Percentiles rank a stretch among this genome's conserved stretches.
Evolutionary conservation across 2,329 filamentous ascomycete species (phyloP).

Genomic region (Boeremia exigua): DNA sequence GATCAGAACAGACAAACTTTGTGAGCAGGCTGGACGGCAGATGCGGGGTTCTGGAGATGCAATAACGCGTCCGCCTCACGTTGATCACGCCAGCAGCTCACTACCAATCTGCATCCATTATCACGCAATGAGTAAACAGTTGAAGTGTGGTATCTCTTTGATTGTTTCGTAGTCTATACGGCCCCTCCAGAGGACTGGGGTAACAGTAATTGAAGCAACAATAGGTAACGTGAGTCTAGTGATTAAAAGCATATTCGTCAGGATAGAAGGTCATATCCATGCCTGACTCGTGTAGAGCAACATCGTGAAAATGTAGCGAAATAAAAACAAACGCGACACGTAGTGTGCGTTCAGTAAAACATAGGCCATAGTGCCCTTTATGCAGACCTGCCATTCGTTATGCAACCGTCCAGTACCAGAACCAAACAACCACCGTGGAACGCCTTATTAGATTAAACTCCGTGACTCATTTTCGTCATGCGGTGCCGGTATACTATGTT

Average conservation of each 20-base stretch:
- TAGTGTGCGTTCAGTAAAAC: constrained; percentile 8
- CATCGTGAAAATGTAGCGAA: constrained; percentile 3
- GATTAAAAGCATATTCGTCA: constrained; percentile 18
- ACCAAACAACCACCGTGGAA: neutral
- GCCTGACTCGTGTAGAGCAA: constrained; percentile 1
- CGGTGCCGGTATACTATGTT: neutral
- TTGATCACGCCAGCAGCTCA: neutral
- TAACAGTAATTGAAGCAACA: constrained; percentile 14
- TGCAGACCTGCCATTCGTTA: constrained; percentile 12
- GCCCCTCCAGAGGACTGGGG: constrained; percentile 3
- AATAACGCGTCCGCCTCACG: neutral
- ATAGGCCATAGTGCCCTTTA: constrained; percentile 8
- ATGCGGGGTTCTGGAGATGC: constrained; percentile 11
- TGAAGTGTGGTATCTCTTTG: constrained; percentile 11
- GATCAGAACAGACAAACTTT: constrained; percentile 1
- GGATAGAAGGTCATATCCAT: constrained; percentile 3
- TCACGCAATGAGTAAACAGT: neutral
- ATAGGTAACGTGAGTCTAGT: constrained; percentile 12
- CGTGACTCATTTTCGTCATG: constrained; percentile 7
- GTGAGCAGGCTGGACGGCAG: neutral
- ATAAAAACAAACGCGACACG: constrained; percentile 1
- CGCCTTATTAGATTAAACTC: constrained; percentile 7
- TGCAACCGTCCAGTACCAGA: constrained; percentile 5
- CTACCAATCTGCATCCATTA: neutral
- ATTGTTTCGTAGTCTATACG: constrained; percentile 20